Percentiles rank a stretch among this genome's conserved stretches.
Conservation (phyloP, 2,329 filamentous ascomycete genomes). For the Chaetothyriales sp. region DNA sequence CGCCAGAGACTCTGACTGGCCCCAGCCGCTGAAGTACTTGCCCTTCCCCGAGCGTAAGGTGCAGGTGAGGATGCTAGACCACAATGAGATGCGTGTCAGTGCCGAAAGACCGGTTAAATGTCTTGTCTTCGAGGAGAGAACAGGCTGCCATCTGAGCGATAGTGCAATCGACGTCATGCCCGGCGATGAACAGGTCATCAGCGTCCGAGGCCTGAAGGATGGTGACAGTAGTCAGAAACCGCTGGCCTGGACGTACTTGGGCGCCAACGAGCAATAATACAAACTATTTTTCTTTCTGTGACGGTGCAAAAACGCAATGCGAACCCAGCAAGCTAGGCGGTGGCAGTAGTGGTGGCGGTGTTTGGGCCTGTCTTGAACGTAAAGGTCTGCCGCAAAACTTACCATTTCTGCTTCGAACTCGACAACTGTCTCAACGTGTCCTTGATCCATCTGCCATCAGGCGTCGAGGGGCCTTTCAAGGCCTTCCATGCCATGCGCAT, state of each 20-base stretch:
- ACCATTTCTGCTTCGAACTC: too few relatives aligned
- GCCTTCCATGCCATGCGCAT: constrained; percentile 4
- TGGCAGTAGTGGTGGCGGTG: too few relatives aligned
- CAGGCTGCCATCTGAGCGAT: constrained; percentile 41
- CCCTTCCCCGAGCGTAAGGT: constrained; percentile 39
- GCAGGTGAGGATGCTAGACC: constrained; percentile 27
- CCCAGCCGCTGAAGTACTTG: constrained; percentile 47
- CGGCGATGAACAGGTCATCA: constrained; percentile 39
- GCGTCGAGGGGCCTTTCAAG: too few relatives aligned
- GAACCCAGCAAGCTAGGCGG: too few relatives aligned
- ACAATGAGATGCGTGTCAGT: constrained; percentile 33
- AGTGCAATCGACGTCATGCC: constrained; percentile 46
- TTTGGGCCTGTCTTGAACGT: too few relatives aligned
- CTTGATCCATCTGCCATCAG: too few relatives aligned
- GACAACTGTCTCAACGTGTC: too few relatives aligned
- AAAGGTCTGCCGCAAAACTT: too few relatives aligned
- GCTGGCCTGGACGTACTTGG: constrained; percentile 18
- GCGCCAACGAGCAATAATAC: constrained; percentile 18
- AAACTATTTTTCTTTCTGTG: too few relatives aligned
- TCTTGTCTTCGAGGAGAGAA: constrained; percentile 46
- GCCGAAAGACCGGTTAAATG: constrained; percentile 43
- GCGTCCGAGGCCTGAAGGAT: constrained; percentile 17
- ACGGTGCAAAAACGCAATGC: too few relatives aligned
- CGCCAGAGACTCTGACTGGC: constrained; percentile 46
- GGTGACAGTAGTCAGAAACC: constrained; percentile 6